A percentile compares a stretch with the other conserved stretches of the same genome.
Conservation (phyloP, 106 monocot species). For the Gastrodia elata region DNA sequence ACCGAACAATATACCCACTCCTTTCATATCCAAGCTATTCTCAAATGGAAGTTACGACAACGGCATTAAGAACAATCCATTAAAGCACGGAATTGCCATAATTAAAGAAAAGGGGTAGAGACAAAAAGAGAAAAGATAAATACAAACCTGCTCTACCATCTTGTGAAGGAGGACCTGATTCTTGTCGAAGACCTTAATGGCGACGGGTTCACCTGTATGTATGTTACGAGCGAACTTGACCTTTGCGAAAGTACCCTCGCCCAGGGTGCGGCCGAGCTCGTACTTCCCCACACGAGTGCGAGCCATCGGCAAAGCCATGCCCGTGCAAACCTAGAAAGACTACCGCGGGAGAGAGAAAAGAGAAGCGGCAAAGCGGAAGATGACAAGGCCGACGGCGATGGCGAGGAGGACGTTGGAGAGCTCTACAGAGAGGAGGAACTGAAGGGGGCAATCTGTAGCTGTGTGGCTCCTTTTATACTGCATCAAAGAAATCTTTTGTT, state of each 20-base stretch:
- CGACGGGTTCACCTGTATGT: conserved; percentile 37
- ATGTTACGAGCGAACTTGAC: conserved; percentile 68
- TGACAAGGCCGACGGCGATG: too few relatives aligned
- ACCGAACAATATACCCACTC: not conserved
- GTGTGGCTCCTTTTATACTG: too few relatives aligned
- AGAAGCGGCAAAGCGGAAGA: too few relatives aligned
- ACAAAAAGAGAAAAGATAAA: not conserved
- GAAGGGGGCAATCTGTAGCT: too few relatives aligned
- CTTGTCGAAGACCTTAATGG: conserved; percentile 69
- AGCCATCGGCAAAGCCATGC: not conserved
- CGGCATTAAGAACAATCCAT: not conserved
- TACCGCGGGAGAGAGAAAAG: too few relatives aligned
- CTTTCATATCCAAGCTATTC: not conserved
- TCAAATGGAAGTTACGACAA: not conserved
- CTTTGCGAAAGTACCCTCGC: conserved; percentile 85
- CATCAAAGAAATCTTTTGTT: too few relatives aligned
- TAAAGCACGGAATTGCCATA: not conserved
- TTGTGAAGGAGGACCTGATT: conserved; percentile 70
- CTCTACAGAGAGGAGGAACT: too few relatives aligned
- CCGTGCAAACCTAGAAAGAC: too few relatives aligned
- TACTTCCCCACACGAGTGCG: conserved; percentile 60
- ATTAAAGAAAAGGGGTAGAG: not conserved
- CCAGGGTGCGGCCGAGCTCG: conserved; percentile 73
- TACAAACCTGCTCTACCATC: conserved; percentile 72
- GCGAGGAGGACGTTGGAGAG: too few relatives aligned